Base-by-base conservation (phyloP, 164 flowering plant species). In the Umbilicus rupestris region DNA sequence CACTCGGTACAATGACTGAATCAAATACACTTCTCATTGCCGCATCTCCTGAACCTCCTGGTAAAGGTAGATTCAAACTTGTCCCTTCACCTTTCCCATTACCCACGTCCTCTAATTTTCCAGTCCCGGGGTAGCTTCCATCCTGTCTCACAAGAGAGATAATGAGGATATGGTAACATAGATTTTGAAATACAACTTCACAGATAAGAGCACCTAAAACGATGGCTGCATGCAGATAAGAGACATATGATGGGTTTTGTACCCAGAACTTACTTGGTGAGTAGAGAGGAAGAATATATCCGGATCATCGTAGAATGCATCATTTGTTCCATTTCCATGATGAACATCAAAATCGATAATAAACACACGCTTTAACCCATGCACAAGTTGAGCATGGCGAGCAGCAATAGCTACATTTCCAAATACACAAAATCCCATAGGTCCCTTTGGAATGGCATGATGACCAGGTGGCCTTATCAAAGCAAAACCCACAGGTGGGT, bases 121-220 rank as follows among this genome's bases (percentile, higher is more conserved):
- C 98, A n/a, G 98, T 93, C 41, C 97, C 97, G n/a, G 98, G 98
- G 68, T 90, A 93, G 79, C 98, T 93, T 66, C 98, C 96, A 74
- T 85, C 91, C 98, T 93, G 75, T 67, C 74, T 73, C 39, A 44
- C 33, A 45, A 17, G 50, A 5, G 1, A 39, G 2, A 14, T 9
- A 63, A 1, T 1, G 29, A 9, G 5, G 26, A 29, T 15, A 20
- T 49, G 55, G 9, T n/a, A 49, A 0, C 28, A n/a, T 7, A 49
- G 20, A 3, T 49, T 49, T 19, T 6, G 3, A 49, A 49, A 20
- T 20, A n/a, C 20, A 49, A 22, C 11, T n/a, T n/a, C 24, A 0
- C 49, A 45, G 15, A 2, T 45, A 2, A 45, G 7, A 35, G 7
- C 37, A 35, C 6, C 37, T 35, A 35, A 35, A 35, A 35, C 37